Percentiles rank a stretch among this genome's conserved stretches.
Conservation (phyloP, 208 protist genomes). For the Trypanosoma mega region DNA sequence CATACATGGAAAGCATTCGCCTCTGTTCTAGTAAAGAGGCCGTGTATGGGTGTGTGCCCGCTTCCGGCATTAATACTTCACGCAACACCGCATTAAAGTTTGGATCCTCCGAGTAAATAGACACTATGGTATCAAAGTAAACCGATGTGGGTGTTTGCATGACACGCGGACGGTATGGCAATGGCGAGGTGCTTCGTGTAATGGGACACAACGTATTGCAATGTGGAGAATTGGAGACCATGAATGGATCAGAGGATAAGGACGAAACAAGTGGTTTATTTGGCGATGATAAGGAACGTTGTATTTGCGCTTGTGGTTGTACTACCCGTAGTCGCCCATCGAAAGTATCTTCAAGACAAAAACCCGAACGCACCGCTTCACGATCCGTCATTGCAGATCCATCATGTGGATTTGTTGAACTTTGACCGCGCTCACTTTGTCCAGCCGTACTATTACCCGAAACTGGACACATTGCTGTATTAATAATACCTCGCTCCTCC, state of each 20-base stretch:
- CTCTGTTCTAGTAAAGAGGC: slow-evolving; percentile 46
- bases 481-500: slow-evolving; percentile 29
- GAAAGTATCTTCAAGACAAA: too few relatives aligned
- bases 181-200: background rate
- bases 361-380: too few relatives aligned
- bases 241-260: too few relatives aligned
- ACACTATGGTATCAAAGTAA: slow-evolving; percentile 65
- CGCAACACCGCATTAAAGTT: slow-evolving; percentile 68
- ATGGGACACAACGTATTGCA: background rate
- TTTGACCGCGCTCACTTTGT: too few relatives aligned
- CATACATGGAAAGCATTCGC: slow-evolving; percentile 68
- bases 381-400: too few relatives aligned
- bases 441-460: too few relatives aligned
- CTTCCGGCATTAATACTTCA: slow-evolving; percentile 69
- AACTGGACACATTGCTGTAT: slow-evolving; percentile 24
- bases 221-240: too few relatives aligned
- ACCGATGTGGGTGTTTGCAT: slow-evolving; percentile 35
- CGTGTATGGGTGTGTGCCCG: slow-evolving; percentile 64
- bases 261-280: too few relatives aligned
- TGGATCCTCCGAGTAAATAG: slow-evolving; percentile 71
- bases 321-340: too few relatives aligned
- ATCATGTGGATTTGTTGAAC: too few relatives aligned
- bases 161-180: slow-evolving; percentile 4
- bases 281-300: too few relatives aligned
- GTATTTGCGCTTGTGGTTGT: too few relatives aligned